Base-by-base conservation (phyloP, 2,329 filamentous ascomycete species). In the Apiospora phragmitis region DNA sequence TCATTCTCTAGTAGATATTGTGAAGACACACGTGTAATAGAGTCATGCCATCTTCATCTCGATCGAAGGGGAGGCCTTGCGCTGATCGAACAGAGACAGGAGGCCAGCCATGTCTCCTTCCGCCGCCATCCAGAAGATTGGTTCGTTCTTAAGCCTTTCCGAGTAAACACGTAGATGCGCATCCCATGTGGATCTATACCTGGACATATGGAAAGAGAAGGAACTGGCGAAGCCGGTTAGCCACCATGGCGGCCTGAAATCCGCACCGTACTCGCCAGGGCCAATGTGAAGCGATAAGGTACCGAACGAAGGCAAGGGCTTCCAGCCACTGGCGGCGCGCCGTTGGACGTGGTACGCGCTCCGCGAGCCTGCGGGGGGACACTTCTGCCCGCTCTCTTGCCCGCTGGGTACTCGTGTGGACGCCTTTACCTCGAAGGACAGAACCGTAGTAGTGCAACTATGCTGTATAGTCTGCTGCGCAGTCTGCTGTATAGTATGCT, bases 101-200 rank as follows among this genome's bases (percentile, higher is more conserved):
- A 66, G 3, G 9, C n/a, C 35, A 3, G 5, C 8, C 0, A 14
- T 11, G 24, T 66, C 38, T 16, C 41, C 62, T 3, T 16, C 4
- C 1, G 0, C 1, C 2, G 16, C 62, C n/a, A 21, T 21, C 0
- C 2, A 1, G 11, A 66, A 66, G 7, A 66, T 35, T 1, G n/a
- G 5, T n/a, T 41, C 35, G 2, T 1, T 3, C 6, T 4, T 2
- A 0, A 38, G n/a, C 4, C 62, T 66, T 26, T 42, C 24, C 12
- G 41, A 43, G 41, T 66, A 66, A 3, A 43, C 1, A 29, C 62
- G 35, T 2, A 66, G 0, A 5, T 26, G 35, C 7, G 43, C 18
- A 6, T 66, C 62, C 62, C 62, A 66, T 26, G 3, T 9, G 11
- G 62, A 66, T 2, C 41, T 16, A 12, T 16, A 41, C 12, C 7